Evolutionary conservation across 495 filamentous ascomycete genomes (phyloP).

Genomic region (Penicillium coffeae): DNA sequence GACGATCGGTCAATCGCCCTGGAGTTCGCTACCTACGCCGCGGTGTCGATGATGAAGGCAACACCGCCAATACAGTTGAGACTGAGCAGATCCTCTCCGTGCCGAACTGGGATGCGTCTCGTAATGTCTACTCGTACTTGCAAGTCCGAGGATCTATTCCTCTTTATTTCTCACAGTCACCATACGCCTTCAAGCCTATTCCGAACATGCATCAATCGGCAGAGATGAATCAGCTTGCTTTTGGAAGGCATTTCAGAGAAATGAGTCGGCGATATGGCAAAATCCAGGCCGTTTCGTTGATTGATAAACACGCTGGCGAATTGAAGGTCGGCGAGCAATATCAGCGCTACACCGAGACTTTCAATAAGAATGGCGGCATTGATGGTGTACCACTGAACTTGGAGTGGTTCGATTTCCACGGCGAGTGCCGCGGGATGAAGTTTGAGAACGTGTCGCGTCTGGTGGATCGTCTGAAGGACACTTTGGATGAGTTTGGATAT

Average conservation of each 20-base stretch:
- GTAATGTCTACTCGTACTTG: constrained; percentile 73
- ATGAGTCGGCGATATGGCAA: constrained; percentile 65
- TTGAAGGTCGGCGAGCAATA: constrained; percentile 72
- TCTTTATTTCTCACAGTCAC: constrained; percentile 87
- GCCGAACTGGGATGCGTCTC: constrained; percentile 54
- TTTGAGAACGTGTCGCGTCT: constrained; percentile 88
- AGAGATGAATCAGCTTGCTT: constrained; percentile 71
- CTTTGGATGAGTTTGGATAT: constrained; percentile 61
- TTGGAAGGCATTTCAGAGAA: constrained; percentile 71
- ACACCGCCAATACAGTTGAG: constrained; percentile 87
- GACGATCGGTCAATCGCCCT: constrained; percentile 76
- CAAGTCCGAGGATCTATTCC: constrained; percentile 88
- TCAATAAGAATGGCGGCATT: constrained; percentile 60
- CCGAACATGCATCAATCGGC: constrained; percentile 74
- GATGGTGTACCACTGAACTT: constrained; percentile 58
- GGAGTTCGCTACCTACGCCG: constrained; percentile 89
- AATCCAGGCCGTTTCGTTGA: constrained; percentile 74
- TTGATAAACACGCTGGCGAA: constrained; percentile 83
- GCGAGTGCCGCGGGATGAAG: constrained; percentile 88
- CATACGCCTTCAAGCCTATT: constrained; percentile 86
- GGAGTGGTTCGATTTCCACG: constrained; percentile 97
- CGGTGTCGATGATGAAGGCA: constrained; percentile 81
- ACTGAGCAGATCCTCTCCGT: constrained; percentile 86
- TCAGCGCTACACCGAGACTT: constrained; percentile 54
- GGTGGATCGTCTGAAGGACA: constrained; percentile 61